Base-by-base conservation (phyloP, 2,329 filamentous ascomycete species). In the Fusarium sp. region DNA sequence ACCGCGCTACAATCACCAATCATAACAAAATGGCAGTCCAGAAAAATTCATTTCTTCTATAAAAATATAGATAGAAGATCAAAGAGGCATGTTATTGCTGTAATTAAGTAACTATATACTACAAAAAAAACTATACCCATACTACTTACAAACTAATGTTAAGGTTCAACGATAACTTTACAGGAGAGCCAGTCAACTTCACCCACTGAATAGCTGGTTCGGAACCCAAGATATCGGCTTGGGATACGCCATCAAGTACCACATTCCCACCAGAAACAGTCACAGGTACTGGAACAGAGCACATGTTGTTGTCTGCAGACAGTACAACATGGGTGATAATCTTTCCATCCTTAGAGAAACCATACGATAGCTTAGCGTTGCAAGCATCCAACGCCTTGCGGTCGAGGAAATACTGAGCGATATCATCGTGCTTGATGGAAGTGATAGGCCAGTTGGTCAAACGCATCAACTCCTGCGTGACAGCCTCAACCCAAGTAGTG, bases 201-300 rank as follows among this genome's bases (percentile, higher is more conserved):
- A 71, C 66, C 68, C 68, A 71, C 24, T 71, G 58, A 11, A 71
- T 71, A 2, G 68, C 58, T 24, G 68, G 68, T 29, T 71, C 68
- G n/a, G 54, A 40, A 15, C 68, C 68, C 20, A 71, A 38, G n/a
- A 29, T 38, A 18, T 71, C 68, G 14, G 59, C 14, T 30, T 30
- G 14, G 8, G n/a, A 42, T 29, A 25, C 15, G 18, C 24, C 54
- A 3, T 11, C 32, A 24, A 3, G 7, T 22, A 11, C 32, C 38
- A 43, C 34, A 7, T 52, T 40, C 14, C 68, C 68, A 11, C 66
- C 63, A 4, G 63, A 43, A 18, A 71, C 49, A 18, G 68, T 71
- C 10, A 71, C 55, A 3, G 68, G 68, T 9, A 71, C 42, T 3
- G 68, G 62, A 4, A 55, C 59, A 29, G 55, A 42, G 50, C 68